These are phyloP conservation scores for Trifolium repens DNA, from an alignment of 306 rosid genomes.

Conservation along the genomic window DNA sequence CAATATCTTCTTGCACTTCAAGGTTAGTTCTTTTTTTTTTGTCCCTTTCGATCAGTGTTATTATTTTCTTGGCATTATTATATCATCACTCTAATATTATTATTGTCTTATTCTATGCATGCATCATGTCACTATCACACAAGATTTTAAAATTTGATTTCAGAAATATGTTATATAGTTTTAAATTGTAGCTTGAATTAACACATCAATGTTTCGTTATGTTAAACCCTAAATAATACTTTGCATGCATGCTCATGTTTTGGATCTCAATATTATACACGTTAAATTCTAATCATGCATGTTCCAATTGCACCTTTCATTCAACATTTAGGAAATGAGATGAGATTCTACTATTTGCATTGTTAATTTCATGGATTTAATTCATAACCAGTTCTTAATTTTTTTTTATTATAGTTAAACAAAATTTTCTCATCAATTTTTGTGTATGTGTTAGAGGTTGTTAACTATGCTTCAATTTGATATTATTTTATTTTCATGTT, in stretches of 20 bases:
- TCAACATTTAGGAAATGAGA: neutral
- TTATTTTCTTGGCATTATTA: neutral
- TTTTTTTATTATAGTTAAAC: too few species aligned
- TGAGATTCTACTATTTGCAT: neutral
- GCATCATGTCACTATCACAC: neutral
- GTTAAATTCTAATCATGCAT: too few species aligned
- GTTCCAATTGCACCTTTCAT: too few species aligned
- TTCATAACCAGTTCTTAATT: neutral
- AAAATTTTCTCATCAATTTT: too few species aligned
- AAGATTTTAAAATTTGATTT: too few species aligned
- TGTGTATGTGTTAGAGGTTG: too few species aligned
- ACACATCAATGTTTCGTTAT: neutral
- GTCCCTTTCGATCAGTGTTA: neutral
- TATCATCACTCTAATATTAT: neutral
- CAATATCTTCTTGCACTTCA: neutral
- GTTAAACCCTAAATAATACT: neutral
- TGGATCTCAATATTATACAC: neutral
- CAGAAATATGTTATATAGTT: neutral
- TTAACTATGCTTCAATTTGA: neutral
- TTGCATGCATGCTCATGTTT: neutral
- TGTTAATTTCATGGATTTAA: neutral
- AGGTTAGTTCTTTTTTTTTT: conserved; percentile 18
- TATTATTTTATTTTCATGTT: neutral
- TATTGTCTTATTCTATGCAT: conserved; percentile 4
- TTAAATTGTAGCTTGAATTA: too few species aligned